These are phyloP conservation scores for Wickerhamiella nectarea DNA, from an alignment of 805 yeast genomes.

Conservation along the genomic window DNA sequence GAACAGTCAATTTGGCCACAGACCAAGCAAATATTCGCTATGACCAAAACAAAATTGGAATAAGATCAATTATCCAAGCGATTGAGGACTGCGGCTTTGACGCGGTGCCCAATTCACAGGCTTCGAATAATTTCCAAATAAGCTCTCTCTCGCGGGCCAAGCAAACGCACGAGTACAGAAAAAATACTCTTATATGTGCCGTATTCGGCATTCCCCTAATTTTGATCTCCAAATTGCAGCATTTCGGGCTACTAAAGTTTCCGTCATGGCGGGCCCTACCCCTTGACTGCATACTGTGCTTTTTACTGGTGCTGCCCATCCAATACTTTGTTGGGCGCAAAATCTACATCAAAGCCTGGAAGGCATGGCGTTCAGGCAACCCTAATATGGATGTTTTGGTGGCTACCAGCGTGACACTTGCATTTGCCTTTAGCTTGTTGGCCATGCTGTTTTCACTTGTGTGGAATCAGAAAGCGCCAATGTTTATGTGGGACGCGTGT, in stretches of 20 bases:
- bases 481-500: conserved; percentile 63
- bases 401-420: conserved; percentile 64
- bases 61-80: conserved; percentile 47
- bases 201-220: conserved; percentile 49
- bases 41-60: conserved; percentile 34
- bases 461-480: conserved; percentile 11
- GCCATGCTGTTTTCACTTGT: conserved; percentile 36
- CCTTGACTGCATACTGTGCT: conserved; percentile 47
- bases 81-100: conserved; percentile 42
- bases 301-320: conserved; percentile 43
- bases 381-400: conserved; percentile 90
- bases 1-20: conserved; percentile 38
- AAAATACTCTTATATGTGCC: conserved; percentile 39
- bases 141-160: conserved; percentile 50
- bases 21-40: conserved; percentile 43
- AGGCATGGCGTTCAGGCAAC: conserved; percentile 51
- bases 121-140: conserved; percentile 57
- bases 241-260: conserved; percentile 17
- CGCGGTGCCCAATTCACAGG: conserved; percentile 33
- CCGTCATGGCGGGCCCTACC: conserved; percentile 29
- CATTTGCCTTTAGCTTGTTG: conserved; percentile 58
- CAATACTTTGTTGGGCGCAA: conserved; percentile 54
- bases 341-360: conserved; percentile 52
- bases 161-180: conserved; percentile 62
- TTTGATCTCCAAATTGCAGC: conserved; percentile 31